These are phyloP conservation scores for Paramecium bursaria DNA, from an alignment of 73 alveolate species.

Conservation along the genomic window DNA sequence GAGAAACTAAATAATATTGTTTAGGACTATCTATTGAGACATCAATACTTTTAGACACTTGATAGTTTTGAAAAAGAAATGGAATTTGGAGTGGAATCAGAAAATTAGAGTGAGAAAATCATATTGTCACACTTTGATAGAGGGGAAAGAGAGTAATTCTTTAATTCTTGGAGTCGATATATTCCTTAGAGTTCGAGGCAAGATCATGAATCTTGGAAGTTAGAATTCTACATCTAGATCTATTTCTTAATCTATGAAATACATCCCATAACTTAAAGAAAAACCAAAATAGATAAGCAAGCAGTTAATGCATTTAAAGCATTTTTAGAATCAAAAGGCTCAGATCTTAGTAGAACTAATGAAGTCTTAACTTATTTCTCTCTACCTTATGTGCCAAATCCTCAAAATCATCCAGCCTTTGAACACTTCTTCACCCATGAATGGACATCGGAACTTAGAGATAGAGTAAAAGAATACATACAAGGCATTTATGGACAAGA, in stretches of 20 bases:
- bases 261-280: conserved; percentile 81
- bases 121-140: conserved; percentile 76
- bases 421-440: conserved; percentile 86
- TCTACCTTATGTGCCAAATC: conserved; percentile 94
- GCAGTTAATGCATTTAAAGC: conserved; percentile 90
- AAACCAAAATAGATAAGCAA: conserved; percentile 76
- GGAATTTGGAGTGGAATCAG: conserved; percentile 22
- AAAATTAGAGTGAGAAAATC: conserved; percentile 1
- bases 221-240: conserved; percentile 90
- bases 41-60: conserved; percentile 87
- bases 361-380: conserved; percentile 96
- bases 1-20: conserved; percentile 57
- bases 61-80: conserved; percentile 83
- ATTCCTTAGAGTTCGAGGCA: conserved; percentile 85
- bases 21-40: conserved; percentile 89
- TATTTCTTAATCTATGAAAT: conserved; percentile 95
- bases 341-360: conserved; percentile 90
- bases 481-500: conserved; percentile 35
- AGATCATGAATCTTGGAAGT: conserved; percentile 86
- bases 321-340: conserved; percentile 91
- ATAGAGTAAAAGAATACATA: conserved; percentile 77
- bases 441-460: conserved; percentile 89
- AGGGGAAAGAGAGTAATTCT: conserved; percentile 93
- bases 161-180: conserved; percentile 91
- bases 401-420: conserved; percentile 87